Base-by-base conservation (phyloP, 768 basidiomycete genomes). In the Boletus tomentosulus region DNA sequence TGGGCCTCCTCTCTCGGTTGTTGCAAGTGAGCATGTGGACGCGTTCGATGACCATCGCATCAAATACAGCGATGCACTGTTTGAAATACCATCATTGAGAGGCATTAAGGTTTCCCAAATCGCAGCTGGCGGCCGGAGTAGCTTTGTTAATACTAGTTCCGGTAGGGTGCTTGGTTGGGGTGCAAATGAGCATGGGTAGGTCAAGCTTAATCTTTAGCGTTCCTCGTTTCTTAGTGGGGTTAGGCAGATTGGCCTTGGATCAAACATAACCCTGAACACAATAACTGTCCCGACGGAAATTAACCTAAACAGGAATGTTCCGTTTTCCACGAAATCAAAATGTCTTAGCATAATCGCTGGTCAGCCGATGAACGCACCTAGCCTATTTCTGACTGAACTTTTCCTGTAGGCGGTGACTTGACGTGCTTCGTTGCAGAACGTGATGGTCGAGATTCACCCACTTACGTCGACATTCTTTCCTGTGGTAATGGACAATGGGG, bases 121-220 rank as follows among this genome's bases (percentile, higher is more conserved):
- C 42, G 84, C 84, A 28, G 81, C 92, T 25, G 91, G 91, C 3
- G 74, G 76, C 37, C 77, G 84, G 51, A 84, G 80, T 45, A 92
- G 88, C 62, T 92, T 90, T 63, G 85, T 78, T 10, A 75, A 83
- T 25, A 92, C 91, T 0, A 61, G 71, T 6, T 70, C 74, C 3
- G 94, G 92, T 2, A 76, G 83, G 50, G 88, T 95, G 10, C 78
- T 98, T 19, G 91, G 85, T 0, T 96, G 89, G 83, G 94, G 94
- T 43, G 90, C 90, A 1, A 96, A 97, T 66, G 85, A 89, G 58
- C 87, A 79, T 60, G 92, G 92, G 87, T 87, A 59, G 48, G 78
- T 52, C 13, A 37, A 15, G 6, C 28, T 30, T 19, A 10, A 25
- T 34, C 9, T 16, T 27, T 39, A 1, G 5, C 22, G 33, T 37